Percentiles rank a stretch among this genome's conserved stretches.
These are phyloP conservation scores for Phyllostachys edulis DNA, from an alignment of 176 grass and related monocot species.

Conservation along the genomic window DNA sequence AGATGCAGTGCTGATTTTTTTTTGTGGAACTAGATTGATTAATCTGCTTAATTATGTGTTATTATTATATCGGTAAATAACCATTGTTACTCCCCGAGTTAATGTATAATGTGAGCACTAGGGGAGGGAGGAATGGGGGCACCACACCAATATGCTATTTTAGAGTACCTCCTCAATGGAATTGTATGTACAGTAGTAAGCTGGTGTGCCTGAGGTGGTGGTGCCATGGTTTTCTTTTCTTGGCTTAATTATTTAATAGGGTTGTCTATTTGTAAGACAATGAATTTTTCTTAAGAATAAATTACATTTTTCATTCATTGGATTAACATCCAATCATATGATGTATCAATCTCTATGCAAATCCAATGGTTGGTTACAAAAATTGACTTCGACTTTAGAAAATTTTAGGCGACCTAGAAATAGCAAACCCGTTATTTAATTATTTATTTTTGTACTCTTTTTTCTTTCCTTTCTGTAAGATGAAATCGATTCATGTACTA, in stretches of 20 bases:
- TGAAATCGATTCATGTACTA: constrained; percentile 7
- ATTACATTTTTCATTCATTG: too few species aligned
- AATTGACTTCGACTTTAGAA: too few species aligned
- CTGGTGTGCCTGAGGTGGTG: neutral
- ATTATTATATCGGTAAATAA: constrained; percentile 26
- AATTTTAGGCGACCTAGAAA: too few species aligned
- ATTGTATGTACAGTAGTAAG: constrained; percentile 10
- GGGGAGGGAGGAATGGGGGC: neutral
- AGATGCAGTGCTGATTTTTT: constrained; percentile 2
- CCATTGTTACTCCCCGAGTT: neutral
- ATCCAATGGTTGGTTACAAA: too few species aligned
- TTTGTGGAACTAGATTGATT: constrained; percentile 8
- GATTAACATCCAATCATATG: too few species aligned
- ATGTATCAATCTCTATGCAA: too few species aligned
- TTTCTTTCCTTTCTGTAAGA: constrained; percentile 13
- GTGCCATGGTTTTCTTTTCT: neutral
- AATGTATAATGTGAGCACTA: constrained; percentile 39
- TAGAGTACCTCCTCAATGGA: constrained; percentile 12
- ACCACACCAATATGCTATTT: constrained; percentile 10
- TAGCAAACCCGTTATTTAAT: neutral
- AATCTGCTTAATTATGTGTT: constrained; percentile 35
- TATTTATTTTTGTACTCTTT: neutral
- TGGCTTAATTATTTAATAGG: constrained; percentile 13
- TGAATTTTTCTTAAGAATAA: too few species aligned
- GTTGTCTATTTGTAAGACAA: too few species aligned